Conservation (phyloP, 202 grass and related monocot genomes). For the Digitaria exilis region DNA sequence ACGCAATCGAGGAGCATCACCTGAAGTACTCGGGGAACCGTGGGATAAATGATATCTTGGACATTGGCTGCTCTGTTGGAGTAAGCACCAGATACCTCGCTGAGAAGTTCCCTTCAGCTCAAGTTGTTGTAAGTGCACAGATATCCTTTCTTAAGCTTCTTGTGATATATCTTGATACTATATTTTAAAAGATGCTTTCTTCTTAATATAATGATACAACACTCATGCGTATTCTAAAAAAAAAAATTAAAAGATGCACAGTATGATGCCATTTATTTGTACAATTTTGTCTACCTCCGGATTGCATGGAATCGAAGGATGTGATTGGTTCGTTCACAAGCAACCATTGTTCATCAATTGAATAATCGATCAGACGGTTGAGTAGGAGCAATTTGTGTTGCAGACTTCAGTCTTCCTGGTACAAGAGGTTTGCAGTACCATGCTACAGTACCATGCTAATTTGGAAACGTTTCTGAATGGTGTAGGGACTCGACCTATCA, state of each 20-base stretch:
- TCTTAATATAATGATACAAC: too few species aligned
- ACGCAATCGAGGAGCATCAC: conserved; percentile 65
- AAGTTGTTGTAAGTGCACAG: conserved; percentile 60
- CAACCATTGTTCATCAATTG: neutral
- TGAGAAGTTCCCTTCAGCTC: conserved; percentile 73
- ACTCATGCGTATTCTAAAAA: too few species aligned
- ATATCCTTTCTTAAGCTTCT: neutral
- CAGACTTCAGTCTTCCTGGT: neutral
- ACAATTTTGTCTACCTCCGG: neutral
- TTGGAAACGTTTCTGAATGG: neutral
- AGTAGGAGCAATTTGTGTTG: neutral
- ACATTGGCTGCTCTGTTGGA: conserved; percentile 86
- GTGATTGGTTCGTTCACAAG: neutral
- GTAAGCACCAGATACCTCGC: conserved; percentile 77
- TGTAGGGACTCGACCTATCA: conserved; percentile 81
- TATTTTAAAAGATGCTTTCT: too few species aligned
- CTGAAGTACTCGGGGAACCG: conserved; percentile 51
- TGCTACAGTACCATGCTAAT: neutral
- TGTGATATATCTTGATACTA: neutral
- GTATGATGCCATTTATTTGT: neutral
- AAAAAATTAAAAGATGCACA: neutral
- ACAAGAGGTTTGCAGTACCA: neutral
- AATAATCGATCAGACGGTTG: neutral
- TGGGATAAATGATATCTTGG: conserved; percentile 70
- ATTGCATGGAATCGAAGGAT: neutral